A percentile compares a stretch with the other conserved stretches of the same genome.
These are phyloP conservation scores for Corinectria fuckeliana DNA, from an alignment of 2,329 filamentous ascomycete species.

Conservation along the genomic window DNA sequence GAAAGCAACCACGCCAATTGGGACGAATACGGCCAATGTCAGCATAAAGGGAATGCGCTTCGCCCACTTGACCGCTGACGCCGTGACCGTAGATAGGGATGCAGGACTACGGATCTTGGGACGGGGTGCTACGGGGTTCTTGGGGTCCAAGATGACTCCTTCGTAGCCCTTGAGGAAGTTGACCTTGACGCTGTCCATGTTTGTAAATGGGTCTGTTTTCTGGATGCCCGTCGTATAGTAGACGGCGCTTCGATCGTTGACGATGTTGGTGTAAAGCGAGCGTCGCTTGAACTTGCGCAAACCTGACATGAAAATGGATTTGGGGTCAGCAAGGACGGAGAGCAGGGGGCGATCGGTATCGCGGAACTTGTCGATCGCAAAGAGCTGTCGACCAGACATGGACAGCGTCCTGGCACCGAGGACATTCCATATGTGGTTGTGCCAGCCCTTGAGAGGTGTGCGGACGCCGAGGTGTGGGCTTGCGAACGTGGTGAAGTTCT, in stretches of 20 bases:
- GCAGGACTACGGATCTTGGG: conserved; percentile 39
- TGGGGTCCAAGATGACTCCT: conserved; percentile 75
- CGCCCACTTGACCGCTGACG: conserved; percentile 45
- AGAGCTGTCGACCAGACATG: conserved; percentile 84
- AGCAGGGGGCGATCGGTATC: conserved; percentile 83
- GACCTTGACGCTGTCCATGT: conserved; percentile 70
- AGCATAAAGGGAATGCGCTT: conserved; percentile 68
- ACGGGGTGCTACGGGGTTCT: conserved; percentile 63
- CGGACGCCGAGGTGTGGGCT: conserved; percentile 82
- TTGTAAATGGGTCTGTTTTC: conserved; percentile 77
- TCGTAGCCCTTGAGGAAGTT: conserved; percentile 79
- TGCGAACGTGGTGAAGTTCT: conserved; percentile 94
- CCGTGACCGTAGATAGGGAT: conserved; percentile 43
- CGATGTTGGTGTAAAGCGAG: conserved; percentile 83
- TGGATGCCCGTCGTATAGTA: conserved; percentile 85
- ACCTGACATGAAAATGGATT: conserved; percentile 84
- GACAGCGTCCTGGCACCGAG: conserved; percentile 82
- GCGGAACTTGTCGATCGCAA: conserved; percentile 84
- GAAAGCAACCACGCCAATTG: conserved; percentile 74
- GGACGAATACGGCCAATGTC: conserved; percentile 73
- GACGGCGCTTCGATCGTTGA: conserved; percentile 82
- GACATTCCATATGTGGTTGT: conserved; percentile 78
- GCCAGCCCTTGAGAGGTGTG: conserved; percentile 70
- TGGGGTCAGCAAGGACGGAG: conserved; percentile 79
- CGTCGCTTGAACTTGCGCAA: conserved; percentile 77